Base-by-base conservation (phyloP, 1,139 yeast genomes). In the Lodderomyces theae region DNA sequence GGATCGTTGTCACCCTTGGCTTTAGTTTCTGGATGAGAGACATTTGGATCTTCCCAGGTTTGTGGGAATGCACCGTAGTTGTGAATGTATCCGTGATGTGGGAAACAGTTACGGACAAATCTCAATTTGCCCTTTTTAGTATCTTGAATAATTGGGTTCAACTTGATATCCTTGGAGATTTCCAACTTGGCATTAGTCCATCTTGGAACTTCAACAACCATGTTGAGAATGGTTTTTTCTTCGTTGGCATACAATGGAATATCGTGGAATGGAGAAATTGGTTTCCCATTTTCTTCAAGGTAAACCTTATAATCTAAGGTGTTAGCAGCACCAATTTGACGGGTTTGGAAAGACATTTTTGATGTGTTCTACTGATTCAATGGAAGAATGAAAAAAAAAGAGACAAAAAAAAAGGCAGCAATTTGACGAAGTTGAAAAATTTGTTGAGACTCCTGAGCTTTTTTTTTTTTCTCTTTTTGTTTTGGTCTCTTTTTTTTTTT, bases 11-110 rank as follows among this genome's bases (percentile, higher is more conserved):
- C 98, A 51, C 98, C 98, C 56, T 73, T 77, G 45, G 89, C 87
- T 56, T 82, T 82, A 46, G 94, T 83, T 60, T 83, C 92, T 49
- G 86, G 83, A 67, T 83, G 85, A 40, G 60, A 46, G 50, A 58
- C 65, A 58, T 68, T 69, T 42, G 81, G 80, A 52, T 78, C 81
- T 60, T 92, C 98, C 97, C 97, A 92, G 21, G 98, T 92, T 69
- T 90, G 97, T 37, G 98, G 97, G 64, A 92, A 77, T n/a, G 97
- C 97, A 49, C 98, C 97, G 62, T 90, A 90, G 69, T 90, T 90
- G 69, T 87, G 95, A 49, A 92, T 88, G 69, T 90, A 90, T 21
- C 98, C 98, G 61, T 87, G 90, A 73, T 84, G 94, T 25, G 98
- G 98, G 77, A 87, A 90, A 50, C 94, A 74, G 76, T 92, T 92